Conservation (phyloP, 78 protist genomes). For the Planoprotostelium fungivorum region DNA sequence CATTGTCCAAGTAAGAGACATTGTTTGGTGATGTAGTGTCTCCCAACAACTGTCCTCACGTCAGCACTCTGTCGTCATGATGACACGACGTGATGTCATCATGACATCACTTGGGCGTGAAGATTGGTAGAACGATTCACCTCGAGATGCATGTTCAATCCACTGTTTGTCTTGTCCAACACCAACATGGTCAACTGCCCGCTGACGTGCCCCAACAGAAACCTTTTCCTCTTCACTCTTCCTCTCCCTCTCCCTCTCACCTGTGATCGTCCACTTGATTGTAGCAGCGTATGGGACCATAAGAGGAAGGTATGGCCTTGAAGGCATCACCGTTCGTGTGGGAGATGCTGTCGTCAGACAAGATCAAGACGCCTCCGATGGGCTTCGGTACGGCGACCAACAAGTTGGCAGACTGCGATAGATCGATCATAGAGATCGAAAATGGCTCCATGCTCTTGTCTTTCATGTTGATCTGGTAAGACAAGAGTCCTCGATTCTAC, state of each 20-base stretch:
- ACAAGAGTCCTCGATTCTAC: neutral
- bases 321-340: neutral
- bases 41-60: conserved; percentile 37
- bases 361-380: neutral
- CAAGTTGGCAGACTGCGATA: neutral
- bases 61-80: conserved; percentile 13
- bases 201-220: neutral
- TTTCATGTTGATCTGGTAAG: neutral
- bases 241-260: neutral
- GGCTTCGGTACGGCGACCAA: neutral
- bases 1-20: conserved; percentile 66
- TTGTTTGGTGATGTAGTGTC: conserved; percentile 30
- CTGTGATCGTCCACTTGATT: neutral
- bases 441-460: neutral
- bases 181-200: neutral
- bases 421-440: neutral
- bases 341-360: neutral
- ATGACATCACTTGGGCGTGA: conserved; percentile 38
- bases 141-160: conserved; percentile 48
- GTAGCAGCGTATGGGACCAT: neutral
- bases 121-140: conserved; percentile 59
- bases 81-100: neutral
- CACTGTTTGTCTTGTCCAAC: neutral
- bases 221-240: too few relatives aligned
- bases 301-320: neutral